Conservation (phyloP, 176 grass and related monocot genomes). For the Cocos nucifera region DNA sequence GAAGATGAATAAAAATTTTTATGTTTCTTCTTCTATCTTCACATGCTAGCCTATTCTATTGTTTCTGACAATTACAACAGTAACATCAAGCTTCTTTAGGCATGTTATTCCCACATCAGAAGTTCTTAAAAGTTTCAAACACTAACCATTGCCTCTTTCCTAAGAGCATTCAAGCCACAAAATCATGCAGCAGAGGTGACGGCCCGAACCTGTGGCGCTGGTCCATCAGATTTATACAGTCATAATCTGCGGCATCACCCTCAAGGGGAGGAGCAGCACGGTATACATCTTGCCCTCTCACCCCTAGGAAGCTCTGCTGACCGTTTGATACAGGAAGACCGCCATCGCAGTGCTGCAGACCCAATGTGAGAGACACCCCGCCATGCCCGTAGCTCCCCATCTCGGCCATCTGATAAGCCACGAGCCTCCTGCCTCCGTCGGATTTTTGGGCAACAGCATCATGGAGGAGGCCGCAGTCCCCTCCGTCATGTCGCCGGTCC, state of each 20-base stretch:
- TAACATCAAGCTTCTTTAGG: slow-evolving; percentile 43
- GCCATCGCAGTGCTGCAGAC: slow-evolving; percentile 58
- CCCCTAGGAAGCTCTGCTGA: slow-evolving; percentile 36
- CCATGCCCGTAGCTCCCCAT: slow-evolving; percentile 40
- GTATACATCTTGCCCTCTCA: slow-evolving; percentile 50
- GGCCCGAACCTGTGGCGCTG: slow-evolving; percentile 45
- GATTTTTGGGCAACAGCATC: slow-evolving; percentile 28
- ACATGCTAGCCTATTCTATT: slow-evolving; percentile 60
- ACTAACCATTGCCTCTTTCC: slow-evolving; percentile 22
- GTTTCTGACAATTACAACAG: slow-evolving; percentile 59
- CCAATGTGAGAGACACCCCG: slow-evolving; percentile 71
- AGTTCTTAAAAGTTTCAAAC: slow-evolving; percentile 8
- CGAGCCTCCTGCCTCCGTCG: slow-evolving; percentile 31
- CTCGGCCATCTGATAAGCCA: slow-evolving; percentile 58
- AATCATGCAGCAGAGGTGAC: slow-evolving; percentile 76
- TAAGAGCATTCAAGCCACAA: slow-evolving; percentile 59
- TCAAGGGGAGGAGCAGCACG: slow-evolving; percentile 23
- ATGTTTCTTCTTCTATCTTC: slow-evolving; percentile 37
- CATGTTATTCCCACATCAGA: slow-evolving; percentile 44
- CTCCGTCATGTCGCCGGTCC: slow-evolving; percentile 40
- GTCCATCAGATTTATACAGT: slow-evolving; percentile 31
- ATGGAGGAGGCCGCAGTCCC: slow-evolving; percentile 40
- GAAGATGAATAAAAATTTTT: no score
- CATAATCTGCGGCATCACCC: slow-evolving; percentile 27
- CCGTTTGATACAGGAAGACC: slow-evolving; percentile 33